Conservation (phyloP, 345 rosid species). For the Lumnitzera racemosa region DNA sequence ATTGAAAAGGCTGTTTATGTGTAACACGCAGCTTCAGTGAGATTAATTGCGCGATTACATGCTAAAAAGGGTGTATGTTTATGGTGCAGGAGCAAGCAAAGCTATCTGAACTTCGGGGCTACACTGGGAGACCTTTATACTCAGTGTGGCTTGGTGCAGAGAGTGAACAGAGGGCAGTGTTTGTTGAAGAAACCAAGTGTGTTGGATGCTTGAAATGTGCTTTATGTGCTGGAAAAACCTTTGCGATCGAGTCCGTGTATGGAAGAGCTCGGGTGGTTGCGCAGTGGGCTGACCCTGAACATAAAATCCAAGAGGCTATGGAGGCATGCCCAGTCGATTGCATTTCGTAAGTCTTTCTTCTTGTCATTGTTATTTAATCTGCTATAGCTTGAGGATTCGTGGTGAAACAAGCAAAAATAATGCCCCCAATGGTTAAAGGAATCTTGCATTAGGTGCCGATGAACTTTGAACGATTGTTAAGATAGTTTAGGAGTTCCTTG, state of each 20-base stretch:
- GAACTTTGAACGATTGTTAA: no score
- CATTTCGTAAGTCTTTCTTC: constrained; percentile 48
- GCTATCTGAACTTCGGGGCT: constrained; percentile 58
- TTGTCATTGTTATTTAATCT: neutral
- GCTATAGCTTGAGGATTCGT: no score
- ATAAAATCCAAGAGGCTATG: constrained; percentile 65
- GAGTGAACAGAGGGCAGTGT: constrained; percentile 66
- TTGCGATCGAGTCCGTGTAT: constrained; percentile 62
- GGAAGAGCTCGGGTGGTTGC: constrained; percentile 93
- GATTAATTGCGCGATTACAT: no score
- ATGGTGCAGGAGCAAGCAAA: constrained; percentile 62
- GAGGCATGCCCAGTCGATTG: constrained; percentile 81
- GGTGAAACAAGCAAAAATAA: no score
- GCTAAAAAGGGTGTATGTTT: neutral
- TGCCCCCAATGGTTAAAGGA: no score
- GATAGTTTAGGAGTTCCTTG: no score
- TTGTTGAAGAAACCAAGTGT: constrained; percentile 88
- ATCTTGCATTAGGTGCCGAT: no score
- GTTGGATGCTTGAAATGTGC: constrained; percentile 95
- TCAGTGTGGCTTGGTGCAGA: constrained; percentile 78
- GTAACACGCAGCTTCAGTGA: no score
- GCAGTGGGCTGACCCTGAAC: constrained; percentile 91
- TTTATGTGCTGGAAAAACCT: constrained; percentile 64
- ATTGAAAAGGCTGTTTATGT: no score
- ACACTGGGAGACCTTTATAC: constrained; percentile 67